Evolutionary conservation across 2,329 filamentous ascomycete genomes (phyloP), one percentile per base, ranked within the genome.

Genomic region (Claviceps spartinae): DNA sequence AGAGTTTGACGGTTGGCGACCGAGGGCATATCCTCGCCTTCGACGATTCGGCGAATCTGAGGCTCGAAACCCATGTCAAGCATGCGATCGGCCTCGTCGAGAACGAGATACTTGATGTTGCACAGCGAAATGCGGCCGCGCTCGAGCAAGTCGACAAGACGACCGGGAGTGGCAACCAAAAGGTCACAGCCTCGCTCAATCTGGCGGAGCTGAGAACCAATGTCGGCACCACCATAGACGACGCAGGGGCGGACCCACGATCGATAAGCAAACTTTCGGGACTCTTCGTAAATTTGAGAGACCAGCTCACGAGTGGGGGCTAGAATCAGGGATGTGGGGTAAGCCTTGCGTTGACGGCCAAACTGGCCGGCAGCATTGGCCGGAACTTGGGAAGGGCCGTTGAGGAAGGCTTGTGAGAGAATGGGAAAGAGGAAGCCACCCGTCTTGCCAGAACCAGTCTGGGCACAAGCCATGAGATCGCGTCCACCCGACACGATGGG

Each of bases 41-140:
- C 91, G 46, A 98, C 93, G 64, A 98, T 97, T 63, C 91, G 87
- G 65, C 93, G 90, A 67, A 98, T 98, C 75, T 98, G 93, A 64
- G 93, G 93, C 78, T 98, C 93, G 79, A 98, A 98, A 93, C 93
- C 93, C 93, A 98, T 98, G 80, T 98, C 93, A 79, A 98, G 79
- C 93, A 98, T 98, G 70, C 93, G 93, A 77, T 98, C 93, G 70
- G 93, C 93, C 81, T 98, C 93, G 63, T 98, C 93, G 52, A 98
- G 87, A 62, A 98, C 88, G 56, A 98, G 81, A 69, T 98, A 98
- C 78, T 96, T 97, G 80, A 98, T 98, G 79, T 95, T 96, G 71
- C 84, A 82, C 52, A 98, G 84, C 45, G 93, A 97, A 69, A 98
- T 97, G 67, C 91, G 88, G 65, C 93, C 93, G 78, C 93, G 88